Conservation (phyloP, 192 early-diverging fungal genomes). For the Allomyces arbusculus region DNA sequence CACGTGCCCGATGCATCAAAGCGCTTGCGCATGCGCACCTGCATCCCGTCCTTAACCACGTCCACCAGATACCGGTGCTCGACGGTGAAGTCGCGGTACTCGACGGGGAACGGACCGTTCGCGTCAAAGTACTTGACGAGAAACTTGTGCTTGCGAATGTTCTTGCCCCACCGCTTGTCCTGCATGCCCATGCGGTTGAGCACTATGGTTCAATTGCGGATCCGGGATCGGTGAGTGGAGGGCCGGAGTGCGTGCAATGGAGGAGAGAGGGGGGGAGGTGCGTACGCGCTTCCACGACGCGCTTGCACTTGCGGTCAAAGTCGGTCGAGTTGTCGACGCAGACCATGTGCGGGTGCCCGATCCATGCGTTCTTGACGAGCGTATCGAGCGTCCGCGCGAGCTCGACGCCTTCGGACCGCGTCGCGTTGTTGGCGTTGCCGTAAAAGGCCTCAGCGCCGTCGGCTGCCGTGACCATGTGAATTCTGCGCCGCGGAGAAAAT, state of each 20-base stretch:
- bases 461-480: constrained; percentile 21
- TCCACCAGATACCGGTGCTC: constrained; percentile 19
- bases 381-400: constrained; percentile 13
- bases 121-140: constrained; percentile 14
- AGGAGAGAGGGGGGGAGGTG: not conserved
- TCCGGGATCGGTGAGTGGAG: not conserved
- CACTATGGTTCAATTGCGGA: constrained; percentile 2
- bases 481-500: no score
- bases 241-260: not conserved
- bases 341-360: constrained; percentile 10
- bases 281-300: constrained; percentile 12
- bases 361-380: constrained; percentile 18
- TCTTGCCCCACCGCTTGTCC: constrained; percentile 6
- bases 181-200: constrained; percentile 17
- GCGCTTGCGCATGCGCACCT: constrained; percentile 18
- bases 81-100: constrained; percentile 17
- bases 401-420: constrained; percentile 19
- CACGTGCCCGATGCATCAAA: not conserved
- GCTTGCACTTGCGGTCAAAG: constrained; percentile 18
- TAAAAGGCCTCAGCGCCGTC: constrained; percentile 21
- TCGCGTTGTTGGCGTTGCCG: constrained; percentile 14
- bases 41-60: constrained; percentile 12
- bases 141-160: constrained; percentile 20
- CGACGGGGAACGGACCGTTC: constrained; percentile 11
- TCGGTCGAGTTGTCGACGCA: constrained; percentile 19